Evolutionary conservation across 192 early-diverging fungal species (phyloP), one percentile per base, ranked within the genome.

Genomic region (Funneliformis mosseae): DNA sequence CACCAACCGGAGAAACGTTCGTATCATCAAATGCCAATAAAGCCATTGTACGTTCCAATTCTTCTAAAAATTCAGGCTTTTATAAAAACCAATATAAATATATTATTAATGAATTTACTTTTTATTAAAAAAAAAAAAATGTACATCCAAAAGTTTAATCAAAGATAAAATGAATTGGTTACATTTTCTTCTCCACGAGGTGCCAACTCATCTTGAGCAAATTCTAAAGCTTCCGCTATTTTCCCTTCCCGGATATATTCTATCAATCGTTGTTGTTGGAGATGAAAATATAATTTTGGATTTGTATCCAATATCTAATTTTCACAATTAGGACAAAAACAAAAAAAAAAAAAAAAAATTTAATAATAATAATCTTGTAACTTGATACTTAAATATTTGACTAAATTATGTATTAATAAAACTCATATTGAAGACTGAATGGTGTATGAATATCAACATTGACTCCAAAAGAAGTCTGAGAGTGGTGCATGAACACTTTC

Each of bases 201-300:
- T 16, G 97, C 97, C 84, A 99, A 87, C 83, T 99, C 97, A 55
- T 98, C 97, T 81, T 96, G 95, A 8, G 98, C 98, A 90, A 99
- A 99, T 81, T 94, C 92, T 23, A 99, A 86, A 0, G 97, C 98
- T 67, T 95, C 96, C 45, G 84, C 85, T 25, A 95, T 88, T 62
- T 90, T 83, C 7, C 96, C 96, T 63, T 88, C 82, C 8, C 97
- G 90, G 79, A 99, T 99, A 27, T 94, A 89, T 81, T 99, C 98
- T 82, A 99, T 99, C 14, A 99, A 85, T 21, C 95, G 92, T 86
- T 99, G 98, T 86, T 97, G 96, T 86, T 99, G 97, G 42, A 99
- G 87, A 61, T 96, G 97, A 83, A 99, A 99, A 81, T 92, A 99
- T 11, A 99, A 85, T 70, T 92, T 89, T 23, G 97, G 96, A 83